Base-by-base conservation (phyloP, 768 basidiomycete species). In the Holtermannia corniformis region DNA sequence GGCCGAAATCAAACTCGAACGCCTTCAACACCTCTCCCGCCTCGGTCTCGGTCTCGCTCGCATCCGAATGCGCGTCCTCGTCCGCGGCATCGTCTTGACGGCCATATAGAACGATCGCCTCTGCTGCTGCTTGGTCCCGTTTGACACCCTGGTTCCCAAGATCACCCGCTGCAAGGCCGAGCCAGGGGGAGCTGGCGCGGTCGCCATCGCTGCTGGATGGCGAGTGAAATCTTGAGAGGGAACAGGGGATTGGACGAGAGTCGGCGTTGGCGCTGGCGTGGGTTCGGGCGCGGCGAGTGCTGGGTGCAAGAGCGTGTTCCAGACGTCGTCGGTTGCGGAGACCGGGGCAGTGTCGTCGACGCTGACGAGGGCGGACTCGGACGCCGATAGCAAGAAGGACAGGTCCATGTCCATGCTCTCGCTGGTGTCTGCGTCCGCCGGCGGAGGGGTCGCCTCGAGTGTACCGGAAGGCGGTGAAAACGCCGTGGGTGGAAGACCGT, bases 171-270 rank as follows among this genome's bases (percentile, higher is more conserved):
- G 32, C 32, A 37, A 47, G 23, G 49, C 24, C 47, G 52, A 54
- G 41, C 27, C 41, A 24, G 49, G 20, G 26, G n/a, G n/a, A n/a
- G n/a, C n/a, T n/a, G 61, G 51, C 43, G 32, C 37, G 62, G 66
- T 63, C 66, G 62, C 66, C 66, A 68, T 60, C 66, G 49, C 66
- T 68, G 66, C 66, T 68, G 66, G 64, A 60, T 68, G 66, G 66
- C 66, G 56, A 68, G 66, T 52, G 60, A 62, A 37, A 37, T 37
- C 32, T 7, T 37, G 32, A 16, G 32, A 37, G 16, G 7, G 7
- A 16, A 37, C 32, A 37, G 32, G 32, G 32, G 32, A 16, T 16
- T 37, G 32, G 16, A 16, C 32, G 10, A 37, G 16, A 7, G 32
- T 37, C 16, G 32, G 32, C 10, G 32, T 16, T 7, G 32, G 32